Evolutionary conservation across 78 protist species (phyloP), one percentile per base, ranked within the genome.

Genomic region (slime mould (Dictyostelium discoideum)): DNA sequence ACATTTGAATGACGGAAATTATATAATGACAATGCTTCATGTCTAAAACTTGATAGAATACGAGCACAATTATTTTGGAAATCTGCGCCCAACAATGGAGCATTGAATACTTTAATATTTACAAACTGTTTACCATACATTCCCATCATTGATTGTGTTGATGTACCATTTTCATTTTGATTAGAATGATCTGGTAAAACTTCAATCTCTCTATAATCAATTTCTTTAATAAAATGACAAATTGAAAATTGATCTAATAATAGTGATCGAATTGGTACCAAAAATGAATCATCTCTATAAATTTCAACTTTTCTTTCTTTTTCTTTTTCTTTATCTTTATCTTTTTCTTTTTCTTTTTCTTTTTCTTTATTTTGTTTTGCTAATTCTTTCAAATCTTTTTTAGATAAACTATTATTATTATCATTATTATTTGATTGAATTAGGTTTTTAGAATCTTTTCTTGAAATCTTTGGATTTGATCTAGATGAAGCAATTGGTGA

Each of bases 171-270:
- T n/a, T 84, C 77, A 50, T 9, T 50, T 63, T 60, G 29, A 63
- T 42, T 84, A 9, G 40, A 20, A 20, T 60, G 79, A 37, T 57
- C 86, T 11, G 44, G 87, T 13, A 89, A 29, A 3, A 89, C 80
- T 48, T 89, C 87, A 37, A 89, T 81, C 18, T 78, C 86, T 11
- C 18, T 54, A 65, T 80, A 89, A 69, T 89, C 94, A 69, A 89
- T 89, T 32, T 89, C 94, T n/a, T 89, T 81, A 5, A 89, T 63
- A 10, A 48, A 78, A 5, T 81, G 50, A 2, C 10, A 2, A 5
- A 89, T 26, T 18, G 74, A 1, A 29, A 18, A 39, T n/a, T 89
- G 94, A 69, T 89, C 94, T 18, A 80, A 48, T 40, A 80, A 39
- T 11, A 89, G 16, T 13, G 65, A 26, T 7, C 29, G 42, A 20